A percentile compares a stretch with the other conserved stretches of the same genome.
Conservation (phyloP, 805 yeast species). For the Nakazawaea molendinolei region DNA sequence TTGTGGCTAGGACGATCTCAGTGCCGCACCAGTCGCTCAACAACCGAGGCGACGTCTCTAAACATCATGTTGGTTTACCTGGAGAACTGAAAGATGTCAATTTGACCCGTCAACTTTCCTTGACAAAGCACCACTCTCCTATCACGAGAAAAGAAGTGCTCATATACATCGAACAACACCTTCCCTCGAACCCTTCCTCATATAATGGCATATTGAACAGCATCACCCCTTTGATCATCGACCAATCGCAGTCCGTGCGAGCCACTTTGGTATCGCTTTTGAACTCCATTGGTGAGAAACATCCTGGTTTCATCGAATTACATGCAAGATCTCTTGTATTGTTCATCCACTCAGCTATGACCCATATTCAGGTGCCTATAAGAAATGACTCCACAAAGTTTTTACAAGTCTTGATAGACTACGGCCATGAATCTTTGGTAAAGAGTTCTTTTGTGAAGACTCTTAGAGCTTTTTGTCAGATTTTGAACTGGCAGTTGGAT, state of each 20-base stretch:
- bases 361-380: slow-evolving; percentile 75
- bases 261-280: slow-evolving; percentile 44
- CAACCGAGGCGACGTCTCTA: slow-evolving; percentile 14
- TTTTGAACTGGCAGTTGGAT: slow-evolving; percentile 66
- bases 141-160: slow-evolving; percentile 69
- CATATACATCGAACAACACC: slow-evolving; percentile 39
- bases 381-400: slow-evolving; percentile 71
- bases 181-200: slow-evolving; percentile 46
- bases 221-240: slow-evolving; percentile 60
- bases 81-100: slow-evolving; percentile 30
- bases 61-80: not conserved
- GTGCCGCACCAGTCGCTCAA: slow-evolving; percentile 31
- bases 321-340: slow-evolving; percentile 59
- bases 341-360: slow-evolving; percentile 86
- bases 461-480: slow-evolving; percentile 56
- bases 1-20: slow-evolving; percentile 55
- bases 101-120: slow-evolving; percentile 53
- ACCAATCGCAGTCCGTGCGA: slow-evolving; percentile 61
- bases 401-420: slow-evolving; percentile 49
- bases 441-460: slow-evolving; percentile 65
- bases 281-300: slow-evolving; percentile 38
- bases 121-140: slow-evolving; percentile 68
- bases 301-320: slow-evolving; percentile 49
- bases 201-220: slow-evolving; percentile 51
- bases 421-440: slow-evolving; percentile 48